Base-by-base conservation (phyloP, 495 filamentous ascomycete genomes). In the Penicillium pulvis region DNA sequence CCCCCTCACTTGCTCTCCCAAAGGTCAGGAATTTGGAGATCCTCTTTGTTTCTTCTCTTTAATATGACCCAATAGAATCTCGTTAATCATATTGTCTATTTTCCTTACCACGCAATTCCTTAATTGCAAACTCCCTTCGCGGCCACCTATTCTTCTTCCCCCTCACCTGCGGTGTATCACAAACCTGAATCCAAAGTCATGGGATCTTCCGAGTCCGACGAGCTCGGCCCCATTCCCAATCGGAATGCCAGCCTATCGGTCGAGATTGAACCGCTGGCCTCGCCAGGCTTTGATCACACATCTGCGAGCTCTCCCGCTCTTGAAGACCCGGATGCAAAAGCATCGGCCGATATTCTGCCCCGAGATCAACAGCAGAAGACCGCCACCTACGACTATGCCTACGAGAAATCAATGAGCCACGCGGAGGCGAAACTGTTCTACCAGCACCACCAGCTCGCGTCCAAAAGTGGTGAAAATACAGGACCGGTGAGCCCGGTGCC, bases 351-450 rank as follows among this genome's bases (percentile, higher is more conserved):
- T 19, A 80, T 91, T 71, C 81, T 95, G 8, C 84, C 85, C 45
- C 77, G 91, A 71, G 91, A 95, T 69, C 81, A 83, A 53, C 88
- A 90, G 59, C 81, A 85, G 58, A 90, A 85, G 73, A 95, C 91
- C 3, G 87, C 91, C 7, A 90, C 88, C 61, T 94, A 92, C 71
- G 90, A 94, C 71, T 87, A 89, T 67, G 85, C 90, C n/a, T 86
- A 87, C 56, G 93, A 98, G 70, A 94, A 93, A 66, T 89, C 90
- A 59, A 85, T 93, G 82, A 91, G 86, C 59, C 91, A 97, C 73
- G 83, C 88, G 20, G 93, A 98, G 66, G 90, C 93, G 36, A 97
- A 94, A 70, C 81, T 97, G 30, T 93, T 97, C 77, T 98, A 96
- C 73, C 94, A 96, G 67, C 83, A 91, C 57, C 92, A 91, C 72